Evolutionary conservation across 768 basidiomycete species (phyloP).

Genomic region (Suillus discolor): DNA sequence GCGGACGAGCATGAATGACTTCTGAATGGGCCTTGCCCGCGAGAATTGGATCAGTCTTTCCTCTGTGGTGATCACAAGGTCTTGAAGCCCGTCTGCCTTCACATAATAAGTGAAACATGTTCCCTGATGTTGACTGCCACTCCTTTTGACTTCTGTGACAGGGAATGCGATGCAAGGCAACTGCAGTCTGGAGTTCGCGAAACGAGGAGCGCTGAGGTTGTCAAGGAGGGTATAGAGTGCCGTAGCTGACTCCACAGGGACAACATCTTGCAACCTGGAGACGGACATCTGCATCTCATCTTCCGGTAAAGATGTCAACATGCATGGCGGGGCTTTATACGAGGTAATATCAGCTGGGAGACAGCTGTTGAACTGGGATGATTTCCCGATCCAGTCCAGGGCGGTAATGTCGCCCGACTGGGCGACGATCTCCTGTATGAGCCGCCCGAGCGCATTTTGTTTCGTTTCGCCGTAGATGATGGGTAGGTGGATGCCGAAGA

Average conservation of each 20-base stretch:
- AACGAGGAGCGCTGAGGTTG: neutral
- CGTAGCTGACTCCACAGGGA: neutral
- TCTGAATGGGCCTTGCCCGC: neutral
- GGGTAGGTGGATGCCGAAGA: neutral
- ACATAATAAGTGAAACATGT: neutral
- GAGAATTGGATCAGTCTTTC: neutral
- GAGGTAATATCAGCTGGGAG: conserved; percentile 1
- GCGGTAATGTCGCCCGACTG: neutral
- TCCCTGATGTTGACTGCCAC: neutral
- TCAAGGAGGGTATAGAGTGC: neutral
- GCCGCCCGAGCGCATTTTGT: neutral
- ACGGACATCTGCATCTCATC: neutral
- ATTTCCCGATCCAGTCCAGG: neutral
- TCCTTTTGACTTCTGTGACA: neutral
- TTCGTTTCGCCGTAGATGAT: neutral
- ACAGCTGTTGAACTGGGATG: neutral
- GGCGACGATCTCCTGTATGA: neutral
- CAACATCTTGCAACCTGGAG: neutral
- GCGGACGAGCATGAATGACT: neutral
- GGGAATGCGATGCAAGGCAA: neutral
- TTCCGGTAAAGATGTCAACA: neutral
- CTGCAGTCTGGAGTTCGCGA: neutral
- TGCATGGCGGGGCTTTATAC: neutral
- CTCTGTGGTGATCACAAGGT: neutral
- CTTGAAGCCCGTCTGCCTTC: neutral